Conservation (phyloP, 805 yeast species). For the Nakazawaea ernobii region DNA sequence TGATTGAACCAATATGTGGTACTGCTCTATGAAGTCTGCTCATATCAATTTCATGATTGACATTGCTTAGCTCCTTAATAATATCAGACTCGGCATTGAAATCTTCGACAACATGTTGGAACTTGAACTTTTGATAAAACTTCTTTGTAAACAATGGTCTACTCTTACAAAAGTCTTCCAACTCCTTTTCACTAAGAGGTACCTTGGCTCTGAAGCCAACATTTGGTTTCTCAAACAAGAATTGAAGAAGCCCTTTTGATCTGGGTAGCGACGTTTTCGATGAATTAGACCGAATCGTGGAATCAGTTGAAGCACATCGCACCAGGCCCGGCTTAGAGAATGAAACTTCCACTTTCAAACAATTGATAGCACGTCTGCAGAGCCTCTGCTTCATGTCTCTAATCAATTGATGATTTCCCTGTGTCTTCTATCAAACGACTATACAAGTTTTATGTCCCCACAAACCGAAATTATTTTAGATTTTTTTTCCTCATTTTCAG, state of each 20-base stretch:
- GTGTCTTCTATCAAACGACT: too few relatives aligned
- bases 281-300: not conserved
- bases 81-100: too few relatives aligned
- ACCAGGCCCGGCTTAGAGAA: not conserved
- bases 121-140: too few relatives aligned
- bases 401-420: too few relatives aligned
- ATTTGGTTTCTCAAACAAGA: constrained; percentile 1
- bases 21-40: not conserved
- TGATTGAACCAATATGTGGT: constrained; percentile 30
- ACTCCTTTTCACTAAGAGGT: not conserved
- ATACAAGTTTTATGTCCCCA: too few relatives aligned
- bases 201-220: not conserved
- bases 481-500: too few relatives aligned
- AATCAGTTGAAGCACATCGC: not conserved
- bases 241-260: not conserved
- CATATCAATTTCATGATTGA: not conserved
- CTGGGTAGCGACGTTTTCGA: not conserved
- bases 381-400: too few relatives aligned
- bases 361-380: too few relatives aligned
- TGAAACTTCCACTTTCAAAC: too few relatives aligned
- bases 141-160: not conserved
- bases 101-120: too few relatives aligned
- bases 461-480: too few relatives aligned
- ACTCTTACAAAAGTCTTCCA: not conserved
- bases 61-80: too few relatives aligned